A percentile compares a stretch with the other conserved stretches of the same genome.
phyloP scores from a whole-genome alignment of 306 rosid species.

The Betula pendula region DNA sequence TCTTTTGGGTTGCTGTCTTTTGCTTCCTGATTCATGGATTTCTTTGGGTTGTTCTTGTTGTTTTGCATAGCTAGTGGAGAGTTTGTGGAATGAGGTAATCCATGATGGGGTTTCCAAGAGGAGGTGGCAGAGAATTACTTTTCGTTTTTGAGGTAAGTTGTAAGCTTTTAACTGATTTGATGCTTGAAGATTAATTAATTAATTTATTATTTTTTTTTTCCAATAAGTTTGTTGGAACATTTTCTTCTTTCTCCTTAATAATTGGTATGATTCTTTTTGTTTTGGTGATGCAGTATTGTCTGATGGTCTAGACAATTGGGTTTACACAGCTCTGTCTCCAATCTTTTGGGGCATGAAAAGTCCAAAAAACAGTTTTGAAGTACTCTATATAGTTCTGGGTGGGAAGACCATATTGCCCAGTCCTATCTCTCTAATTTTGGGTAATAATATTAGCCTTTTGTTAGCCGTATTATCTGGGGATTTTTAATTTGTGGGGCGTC shows the following conservation, averaged over 20 bases:
- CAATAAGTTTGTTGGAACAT: not conserved
- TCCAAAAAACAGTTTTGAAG: conserved; percentile 22
- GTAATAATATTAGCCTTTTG: not conserved
- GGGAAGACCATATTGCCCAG: not conserved
- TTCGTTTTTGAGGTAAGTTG: conserved; percentile 25
- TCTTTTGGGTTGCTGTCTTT: conserved; percentile 31
- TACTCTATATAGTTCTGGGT: not conserved
- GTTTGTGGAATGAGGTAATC: conserved; percentile 31
- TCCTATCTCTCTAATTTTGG: conserved; percentile 14
- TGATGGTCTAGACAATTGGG: conserved; percentile 13
- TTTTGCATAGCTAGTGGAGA: conserved; percentile 14
- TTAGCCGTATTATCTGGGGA: conserved; percentile 20
- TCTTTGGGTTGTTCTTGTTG: conserved; percentile 16
- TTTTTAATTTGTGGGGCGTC: conserved; percentile 19
- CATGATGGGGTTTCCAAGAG: conserved; percentile 21
- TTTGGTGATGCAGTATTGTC: not conserved
- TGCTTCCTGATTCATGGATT: conserved; percentile 35
- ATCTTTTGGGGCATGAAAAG: conserved; percentile 7
- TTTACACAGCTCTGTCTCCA: not conserved
- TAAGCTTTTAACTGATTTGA: not conserved
- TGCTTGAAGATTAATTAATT: conserved; percentile 10
- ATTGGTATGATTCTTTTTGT: conserved; percentile 1
- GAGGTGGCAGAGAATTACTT: not conserved
- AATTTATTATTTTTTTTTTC: conserved; percentile 12
- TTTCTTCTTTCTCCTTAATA: not conserved